Percentiles rank a stretch among this genome's conserved stretches.
These are phyloP conservation scores for Solanum pennellii DNA, from an alignment of 257 asterid genomes.

Conservation along the genomic window DNA sequence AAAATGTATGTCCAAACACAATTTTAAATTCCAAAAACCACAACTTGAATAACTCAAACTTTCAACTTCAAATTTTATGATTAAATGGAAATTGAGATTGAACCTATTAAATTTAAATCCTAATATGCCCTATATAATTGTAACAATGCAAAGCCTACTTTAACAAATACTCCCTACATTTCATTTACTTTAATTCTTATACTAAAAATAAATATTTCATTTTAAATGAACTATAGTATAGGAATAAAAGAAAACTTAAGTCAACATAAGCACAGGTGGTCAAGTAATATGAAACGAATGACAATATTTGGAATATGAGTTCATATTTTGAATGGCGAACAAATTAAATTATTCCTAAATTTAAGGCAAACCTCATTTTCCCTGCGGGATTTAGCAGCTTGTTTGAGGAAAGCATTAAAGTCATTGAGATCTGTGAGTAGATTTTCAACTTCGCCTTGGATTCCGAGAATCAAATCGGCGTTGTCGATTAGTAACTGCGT, in stretches of 20 bases:
- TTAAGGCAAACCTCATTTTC: neutral
- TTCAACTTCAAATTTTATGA: neutral
- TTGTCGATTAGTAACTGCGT: slow-evolving; percentile 8
- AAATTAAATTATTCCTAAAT: neutral
- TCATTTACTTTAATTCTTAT: neutral
- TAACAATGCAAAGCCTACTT: neutral
- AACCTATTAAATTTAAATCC: neutral
- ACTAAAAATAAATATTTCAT: too few species aligned
- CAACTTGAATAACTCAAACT: too few species aligned
- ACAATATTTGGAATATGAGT: neutral
- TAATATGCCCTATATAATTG: neutral
- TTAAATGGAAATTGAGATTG: neutral
- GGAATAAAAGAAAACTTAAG: neutral
- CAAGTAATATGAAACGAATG: neutral
- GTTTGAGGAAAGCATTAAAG: neutral
- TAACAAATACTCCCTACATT: neutral
- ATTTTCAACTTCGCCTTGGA: neutral
- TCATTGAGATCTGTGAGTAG: neutral
- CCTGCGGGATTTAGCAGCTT: neutral
- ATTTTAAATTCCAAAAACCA: too few species aligned
- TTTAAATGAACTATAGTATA: neutral
- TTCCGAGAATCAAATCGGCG: neutral
- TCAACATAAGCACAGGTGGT: fast-evolving
- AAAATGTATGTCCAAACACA: neutral
- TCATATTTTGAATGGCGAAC: neutral